These are phyloP conservation scores for Thraustotheca clavata DNA, from an alignment of 352 stramenopile genomes.

Conservation along the genomic window DNA sequence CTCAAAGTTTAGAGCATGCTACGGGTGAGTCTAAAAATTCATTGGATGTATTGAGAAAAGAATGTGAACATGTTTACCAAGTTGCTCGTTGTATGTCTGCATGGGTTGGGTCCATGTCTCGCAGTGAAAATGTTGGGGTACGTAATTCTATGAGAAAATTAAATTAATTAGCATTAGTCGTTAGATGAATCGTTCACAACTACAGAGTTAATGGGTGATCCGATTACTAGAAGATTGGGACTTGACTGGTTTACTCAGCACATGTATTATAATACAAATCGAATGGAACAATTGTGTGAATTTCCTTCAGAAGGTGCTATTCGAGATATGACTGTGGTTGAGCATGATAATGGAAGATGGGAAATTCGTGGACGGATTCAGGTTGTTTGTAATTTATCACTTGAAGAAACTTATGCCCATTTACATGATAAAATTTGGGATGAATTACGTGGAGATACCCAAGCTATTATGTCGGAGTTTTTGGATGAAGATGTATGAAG, in stretches of 20 bases:
- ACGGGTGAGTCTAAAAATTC: background rate
- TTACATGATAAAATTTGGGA: background rate
- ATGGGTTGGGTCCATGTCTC: background rate
- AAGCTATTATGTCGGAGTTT: background rate
- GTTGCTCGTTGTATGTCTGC: background rate
- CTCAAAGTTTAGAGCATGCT: background rate
- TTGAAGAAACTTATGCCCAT: background rate
- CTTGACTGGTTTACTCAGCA: slow-evolving; percentile 19
- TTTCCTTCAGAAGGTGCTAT: background rate
- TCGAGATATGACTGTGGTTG: background rate
- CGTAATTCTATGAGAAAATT: background rate
- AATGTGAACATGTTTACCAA: background rate
- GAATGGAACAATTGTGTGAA: background rate
- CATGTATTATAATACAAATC: slow-evolving; percentile 15
- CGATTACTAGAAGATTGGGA: background rate
- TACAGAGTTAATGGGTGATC: background rate
- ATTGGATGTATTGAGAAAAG: background rate
- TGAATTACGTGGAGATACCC: background rate
- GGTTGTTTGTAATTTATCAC: background rate
- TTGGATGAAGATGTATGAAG: background rate
- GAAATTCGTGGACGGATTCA: background rate
- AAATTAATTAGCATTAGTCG: background rate
- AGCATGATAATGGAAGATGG: background rate
- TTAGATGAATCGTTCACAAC: background rate
- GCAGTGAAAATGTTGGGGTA: background rate